Base-by-base conservation (phyloP, 306 rosid species). In the Gastrolobium villosum region DNA sequence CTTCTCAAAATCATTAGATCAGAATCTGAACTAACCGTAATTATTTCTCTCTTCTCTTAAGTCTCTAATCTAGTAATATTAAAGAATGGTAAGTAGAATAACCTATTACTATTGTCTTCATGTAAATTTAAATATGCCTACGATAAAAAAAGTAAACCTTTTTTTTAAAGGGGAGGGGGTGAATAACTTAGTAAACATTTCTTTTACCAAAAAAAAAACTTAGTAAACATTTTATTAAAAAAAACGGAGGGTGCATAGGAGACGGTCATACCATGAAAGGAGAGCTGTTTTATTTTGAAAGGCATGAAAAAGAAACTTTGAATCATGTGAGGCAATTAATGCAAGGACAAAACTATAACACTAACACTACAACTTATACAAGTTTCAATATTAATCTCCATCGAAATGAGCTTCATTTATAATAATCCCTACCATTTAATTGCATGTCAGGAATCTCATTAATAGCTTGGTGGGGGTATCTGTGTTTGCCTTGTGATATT, bases 241-340 rank as follows among this genome's bases (percentile, higher is more conserved):
- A 39, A 61, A 54, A 71, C 34, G 73, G 67, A 20, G 1, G 26
- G 26, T 20, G 26, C 26, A 20, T 20, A 20, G 26, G 72, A 84
- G 75, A 84, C 84, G 67, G 76, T 81, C 85, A 57, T 78, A 20
- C 83, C 84, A 70, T 41, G 83, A 55, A 78, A 82, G 76, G 41
- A 82, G 77, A 74, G 89, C 61, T 80, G 81, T 88, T 84, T 74
- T 80, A 76, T 81, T 88, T 84, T 72, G 95, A 72, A 91, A 78
- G 82, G 35, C 75, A 85, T 57, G 88, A 71, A 87, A 75, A 81
- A 62, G 70, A 70, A 81, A 83, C 84, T 35, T 81, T 26, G 88
- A 89, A 87, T 85, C 88, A 82, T 89, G 97, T 87, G 97, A 88
- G 54, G 82, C 88, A 85, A 84, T 87, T 82, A 93, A 89, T 84